A percentile compares a stretch with the other conserved stretches of the same genome.
Conservation (phyloP, 2,329 filamentous ascomycete genomes). For the Triangularia verruculosa region DNA sequence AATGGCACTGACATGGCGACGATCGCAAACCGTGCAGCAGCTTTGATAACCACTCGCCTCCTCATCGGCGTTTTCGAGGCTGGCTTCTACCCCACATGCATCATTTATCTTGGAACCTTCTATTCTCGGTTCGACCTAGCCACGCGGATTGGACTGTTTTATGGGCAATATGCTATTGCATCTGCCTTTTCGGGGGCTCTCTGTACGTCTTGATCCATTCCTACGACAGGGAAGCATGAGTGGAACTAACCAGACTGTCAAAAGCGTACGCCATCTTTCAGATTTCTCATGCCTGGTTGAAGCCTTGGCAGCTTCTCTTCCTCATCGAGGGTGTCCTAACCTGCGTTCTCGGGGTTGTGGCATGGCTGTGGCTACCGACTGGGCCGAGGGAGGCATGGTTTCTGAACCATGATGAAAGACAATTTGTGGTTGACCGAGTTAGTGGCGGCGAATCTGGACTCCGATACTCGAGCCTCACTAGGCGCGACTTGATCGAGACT, state of each 20-base stretch:
- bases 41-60: conserved; percentile 25
- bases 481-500: conserved; percentile 34
- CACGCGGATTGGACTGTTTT: conserved; percentile 52
- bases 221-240: not conserved
- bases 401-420: conserved; percentile 36
- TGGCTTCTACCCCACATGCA: conserved; percentile 58
- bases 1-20: not conserved
- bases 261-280: conserved; percentile 40
- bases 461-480: conserved; percentile 13
- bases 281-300: conserved; percentile 33
- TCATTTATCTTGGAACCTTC: conserved; percentile 57
- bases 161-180: conserved; percentile 54
- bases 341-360: conserved; percentile 36
- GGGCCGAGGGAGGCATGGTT: conserved; percentile 40
- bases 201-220: conserved; percentile 22
- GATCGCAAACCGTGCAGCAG: conserved; percentile 17
- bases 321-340: conserved; percentile 43
- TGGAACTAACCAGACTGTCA: not conserved
- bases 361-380: conserved; percentile 39
- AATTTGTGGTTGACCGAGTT: conserved; percentile 36
- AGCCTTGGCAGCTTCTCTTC: conserved; percentile 45
- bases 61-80: conserved; percentile 36
- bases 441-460: not conserved
- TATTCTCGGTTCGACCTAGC: conserved; percentile 58
- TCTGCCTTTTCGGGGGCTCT: conserved; percentile 55